Conservation (phyloP, 352 stramenopile genomes). For the Lagenidium giganteum region DNA sequence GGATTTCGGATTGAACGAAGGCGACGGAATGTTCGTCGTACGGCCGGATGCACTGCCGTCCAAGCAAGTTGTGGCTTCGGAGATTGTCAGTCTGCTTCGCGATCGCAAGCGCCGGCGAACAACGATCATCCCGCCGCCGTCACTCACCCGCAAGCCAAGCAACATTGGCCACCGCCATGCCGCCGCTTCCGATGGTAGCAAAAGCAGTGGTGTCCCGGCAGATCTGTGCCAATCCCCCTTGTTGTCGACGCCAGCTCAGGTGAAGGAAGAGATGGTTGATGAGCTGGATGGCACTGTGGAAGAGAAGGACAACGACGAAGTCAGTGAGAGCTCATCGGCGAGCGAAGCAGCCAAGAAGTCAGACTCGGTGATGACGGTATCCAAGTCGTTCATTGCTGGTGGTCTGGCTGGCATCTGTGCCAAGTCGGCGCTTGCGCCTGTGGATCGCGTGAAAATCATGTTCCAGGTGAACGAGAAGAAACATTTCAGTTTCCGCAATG, state of each 20-base stretch:
- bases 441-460: slow-evolving; percentile 83
- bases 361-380: slow-evolving; percentile 62
- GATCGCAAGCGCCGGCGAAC: no score
- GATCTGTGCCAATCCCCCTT: no score
- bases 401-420: slow-evolving; percentile 67
- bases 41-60: slow-evolving; percentile 27
- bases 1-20: slow-evolving; percentile 69
- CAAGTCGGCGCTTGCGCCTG: slow-evolving; percentile 66
- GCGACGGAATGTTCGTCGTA: slow-evolving; percentile 67
- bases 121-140: no score
- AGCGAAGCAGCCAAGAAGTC: slow-evolving; percentile 26
- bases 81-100: no score
- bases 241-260: no score
- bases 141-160: no score
- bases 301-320: neutral
- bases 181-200: no score
- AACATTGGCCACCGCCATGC: no score
- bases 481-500: slow-evolving; percentile 73
- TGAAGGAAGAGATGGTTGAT: slow-evolving; percentile 10
- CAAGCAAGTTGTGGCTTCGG: no score
- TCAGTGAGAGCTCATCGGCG: neutral
- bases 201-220: no score
- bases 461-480: slow-evolving; percentile 80
- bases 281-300: neutral
- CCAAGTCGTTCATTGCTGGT: slow-evolving; percentile 80